Conservation (phyloP, 2,329 filamentous ascomycete genomes). For the Curvularia sp. region DNA sequence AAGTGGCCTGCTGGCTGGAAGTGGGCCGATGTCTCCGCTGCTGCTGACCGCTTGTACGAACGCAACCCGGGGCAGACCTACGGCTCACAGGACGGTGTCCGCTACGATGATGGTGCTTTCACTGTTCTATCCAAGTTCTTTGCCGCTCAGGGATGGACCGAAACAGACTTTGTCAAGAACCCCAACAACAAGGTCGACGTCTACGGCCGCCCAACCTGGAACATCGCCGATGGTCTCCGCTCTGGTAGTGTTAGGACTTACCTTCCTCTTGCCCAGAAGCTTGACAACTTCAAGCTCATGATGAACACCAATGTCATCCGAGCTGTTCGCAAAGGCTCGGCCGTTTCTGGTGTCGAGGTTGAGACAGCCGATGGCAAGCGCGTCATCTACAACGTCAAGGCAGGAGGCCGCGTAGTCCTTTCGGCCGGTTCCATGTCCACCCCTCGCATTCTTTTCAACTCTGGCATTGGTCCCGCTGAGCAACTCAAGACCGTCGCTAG, state of each 20-base stretch:
- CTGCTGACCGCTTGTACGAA: slow-evolving; percentile 70
- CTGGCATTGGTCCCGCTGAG: slow-evolving; percentile 69
- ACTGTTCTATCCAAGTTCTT: slow-evolving; percentile 69
- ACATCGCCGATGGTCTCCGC: slow-evolving; percentile 69
- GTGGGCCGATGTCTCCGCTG: slow-evolving; percentile 64
- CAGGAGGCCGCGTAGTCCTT: slow-evolving; percentile 68
- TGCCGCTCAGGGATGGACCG: slow-evolving; percentile 65
- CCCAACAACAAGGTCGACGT: slow-evolving; percentile 67
- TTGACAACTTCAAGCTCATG: slow-evolving; percentile 71
- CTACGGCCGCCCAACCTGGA: slow-evolving; percentile 70
- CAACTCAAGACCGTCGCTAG: slow-evolving; percentile 56
- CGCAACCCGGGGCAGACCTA: slow-evolving; percentile 73
- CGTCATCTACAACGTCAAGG: slow-evolving; percentile 62
- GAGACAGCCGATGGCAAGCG: slow-evolving; percentile 53
- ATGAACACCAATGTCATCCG: slow-evolving; percentile 70
- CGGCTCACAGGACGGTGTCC: slow-evolving; percentile 69
- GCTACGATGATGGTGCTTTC: slow-evolving; percentile 71
- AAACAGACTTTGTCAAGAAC: slow-evolving; percentile 66
- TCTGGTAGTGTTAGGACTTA: slow-evolving; percentile 75
- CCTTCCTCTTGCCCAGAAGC: slow-evolving; percentile 65
- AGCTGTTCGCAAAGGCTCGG: slow-evolving; percentile 67
- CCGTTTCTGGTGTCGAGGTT: slow-evolving; percentile 70
- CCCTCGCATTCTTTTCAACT: slow-evolving; percentile 71
- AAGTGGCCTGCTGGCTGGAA: slow-evolving; percentile 78
- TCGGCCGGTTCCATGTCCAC: slow-evolving; percentile 73